Conservation (phyloP, 176 grass and related monocot species). For the Carex myosuroides region DNA sequence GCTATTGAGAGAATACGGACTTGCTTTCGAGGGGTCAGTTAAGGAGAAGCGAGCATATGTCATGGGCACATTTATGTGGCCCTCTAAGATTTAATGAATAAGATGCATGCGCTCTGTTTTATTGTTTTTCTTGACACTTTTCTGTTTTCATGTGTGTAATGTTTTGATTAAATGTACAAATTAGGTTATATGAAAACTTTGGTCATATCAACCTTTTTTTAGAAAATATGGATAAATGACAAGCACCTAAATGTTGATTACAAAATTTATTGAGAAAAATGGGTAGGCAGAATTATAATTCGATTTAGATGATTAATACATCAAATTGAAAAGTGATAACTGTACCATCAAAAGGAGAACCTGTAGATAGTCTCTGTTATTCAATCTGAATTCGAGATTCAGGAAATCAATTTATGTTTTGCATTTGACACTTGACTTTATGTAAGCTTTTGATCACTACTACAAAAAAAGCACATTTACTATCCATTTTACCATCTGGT, state of each 20-base stretch:
- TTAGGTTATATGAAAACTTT: background rate
- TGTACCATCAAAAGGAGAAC: background rate
- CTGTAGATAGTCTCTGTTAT: background rate
- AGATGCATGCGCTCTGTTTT: background rate
- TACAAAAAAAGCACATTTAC: no score
- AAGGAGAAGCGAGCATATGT: constrained; percentile 36
- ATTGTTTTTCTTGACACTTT: background rate
- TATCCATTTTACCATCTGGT: no score
- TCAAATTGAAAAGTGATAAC: background rate
- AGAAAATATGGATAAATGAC: background rate
- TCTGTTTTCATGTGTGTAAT: background rate
- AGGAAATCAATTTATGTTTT: background rate
- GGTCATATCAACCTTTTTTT: background rate
- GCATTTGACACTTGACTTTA: no score
- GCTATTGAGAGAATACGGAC: constrained; percentile 56
- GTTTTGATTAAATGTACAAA: background rate
- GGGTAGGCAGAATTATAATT: background rate
- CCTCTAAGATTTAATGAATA: constrained; percentile 6
- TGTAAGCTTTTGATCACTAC: no score
- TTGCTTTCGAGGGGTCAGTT: constrained; percentile 36
- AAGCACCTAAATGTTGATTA: background rate
- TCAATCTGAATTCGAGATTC: background rate
- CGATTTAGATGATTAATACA: background rate
- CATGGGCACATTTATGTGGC: constrained; percentile 68
- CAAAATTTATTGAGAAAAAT: background rate